phyloP scores from a whole-genome alignment of 371 early-diverging fungal genomes.

The Cokeromyces recurvatus region DNA sequence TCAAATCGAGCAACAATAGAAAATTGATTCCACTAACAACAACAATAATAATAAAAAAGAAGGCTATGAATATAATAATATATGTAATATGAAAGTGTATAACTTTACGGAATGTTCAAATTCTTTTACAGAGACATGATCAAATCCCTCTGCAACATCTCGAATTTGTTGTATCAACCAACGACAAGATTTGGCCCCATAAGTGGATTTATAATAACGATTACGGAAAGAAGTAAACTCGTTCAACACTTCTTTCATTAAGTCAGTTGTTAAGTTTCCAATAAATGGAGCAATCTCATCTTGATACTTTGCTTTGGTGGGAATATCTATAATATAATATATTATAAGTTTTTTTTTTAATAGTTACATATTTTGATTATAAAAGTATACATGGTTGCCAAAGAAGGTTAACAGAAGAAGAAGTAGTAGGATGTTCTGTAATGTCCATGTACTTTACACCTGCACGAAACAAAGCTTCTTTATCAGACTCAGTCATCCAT shows the following conservation, averaged over 20 bases:
- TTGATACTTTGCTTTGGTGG: conserved; percentile 38
- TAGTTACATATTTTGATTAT: too few species aligned
- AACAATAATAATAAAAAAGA: neutral
- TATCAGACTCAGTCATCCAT: conserved; percentile 67
- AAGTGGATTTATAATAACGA: conserved; percentile 82
- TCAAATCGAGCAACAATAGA: conserved; percentile 63
- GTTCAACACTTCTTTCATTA: conserved; percentile 61
- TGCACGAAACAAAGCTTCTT: conserved; percentile 58
- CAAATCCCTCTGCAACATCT: conserved; percentile 37
- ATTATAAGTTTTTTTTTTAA: neutral
- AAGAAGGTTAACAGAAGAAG: neutral
- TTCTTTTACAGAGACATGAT: conserved; percentile 63
- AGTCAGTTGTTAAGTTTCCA: conserved; percentile 51
- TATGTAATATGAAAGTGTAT: too few species aligned
- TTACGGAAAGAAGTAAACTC: conserved; percentile 79
- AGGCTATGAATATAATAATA: too few species aligned
- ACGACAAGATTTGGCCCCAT: conserved; percentile 65
- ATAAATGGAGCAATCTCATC: conserved; percentile 54
- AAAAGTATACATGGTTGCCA: conserved; percentile 17
- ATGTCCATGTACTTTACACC: conserved; percentile 83
- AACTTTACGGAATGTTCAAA: conserved; percentile 63
- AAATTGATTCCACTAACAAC: conserved; percentile 42
- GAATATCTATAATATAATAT: conserved; percentile 30
- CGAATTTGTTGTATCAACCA: conserved; percentile 71
- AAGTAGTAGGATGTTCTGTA: conserved; percentile 58